Conservation (phyloP, 192 early-diverging fungal species). For the Martensiomyces pterosporus region DNA sequence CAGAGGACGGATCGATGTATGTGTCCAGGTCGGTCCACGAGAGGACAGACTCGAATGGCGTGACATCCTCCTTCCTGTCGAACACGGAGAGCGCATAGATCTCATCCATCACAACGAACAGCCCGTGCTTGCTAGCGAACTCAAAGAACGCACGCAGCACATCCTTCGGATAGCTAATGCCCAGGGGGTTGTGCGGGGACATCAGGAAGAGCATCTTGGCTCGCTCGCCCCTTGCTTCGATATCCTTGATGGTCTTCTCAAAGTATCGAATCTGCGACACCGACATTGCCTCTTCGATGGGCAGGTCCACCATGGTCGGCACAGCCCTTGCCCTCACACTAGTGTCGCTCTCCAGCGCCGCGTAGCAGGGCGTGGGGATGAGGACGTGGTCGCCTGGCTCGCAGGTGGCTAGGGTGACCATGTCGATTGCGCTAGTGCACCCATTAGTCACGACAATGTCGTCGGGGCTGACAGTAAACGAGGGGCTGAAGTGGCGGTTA, state of each 20-base stretch:
- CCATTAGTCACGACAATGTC: constrained; percentile 66
- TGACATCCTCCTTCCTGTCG: constrained; percentile 19
- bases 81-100: constrained; percentile 74
- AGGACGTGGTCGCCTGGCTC: constrained; percentile 72
- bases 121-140: constrained; percentile 59
- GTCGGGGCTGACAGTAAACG: constrained; percentile 33
- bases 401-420: constrained; percentile 58
- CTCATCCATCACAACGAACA: constrained; percentile 76
- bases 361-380: constrained; percentile 73
- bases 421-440: constrained; percentile 60
- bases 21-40: constrained; percentile 53
- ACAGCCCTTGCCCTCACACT: constrained; percentile 49
- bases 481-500: constrained; percentile 61
- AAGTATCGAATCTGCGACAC: constrained; percentile 51
- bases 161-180: constrained; percentile 51
- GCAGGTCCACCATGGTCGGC: constrained; percentile 51
- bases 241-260: constrained; percentile 40
- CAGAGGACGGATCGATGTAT: constrained; percentile 57
- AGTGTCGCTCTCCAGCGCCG: constrained; percentile 66
- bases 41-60: constrained; percentile 64
- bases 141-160: constrained; percentile 54
- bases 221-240: constrained; percentile 39
- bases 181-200: constrained; percentile 74
- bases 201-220: constrained; percentile 57
- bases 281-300: constrained; percentile 36